Evolutionary conservation across 192 early-diverging fungal species (phyloP).

Genomic region (Dimargaris cristalligena): DNA sequence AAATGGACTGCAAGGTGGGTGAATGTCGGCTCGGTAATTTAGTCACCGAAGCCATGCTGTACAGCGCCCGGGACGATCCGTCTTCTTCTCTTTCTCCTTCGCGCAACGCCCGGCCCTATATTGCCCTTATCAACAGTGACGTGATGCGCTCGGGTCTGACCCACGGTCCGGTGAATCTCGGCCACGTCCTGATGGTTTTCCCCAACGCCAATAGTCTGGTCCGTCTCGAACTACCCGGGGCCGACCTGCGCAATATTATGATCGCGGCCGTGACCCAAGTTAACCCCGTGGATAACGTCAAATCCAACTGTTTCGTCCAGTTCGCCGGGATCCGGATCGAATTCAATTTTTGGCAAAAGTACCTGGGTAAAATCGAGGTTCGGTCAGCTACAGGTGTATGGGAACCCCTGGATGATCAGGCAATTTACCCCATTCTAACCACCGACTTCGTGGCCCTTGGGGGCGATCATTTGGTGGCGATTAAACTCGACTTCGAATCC

Average conservation of each 20-base stretch:
- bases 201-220: conserved; percentile 47
- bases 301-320: conserved; percentile 35
- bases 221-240: conserved; percentile 29
- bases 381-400: not conserved
- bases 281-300: conserved; percentile 15
- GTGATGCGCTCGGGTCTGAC: conserved; percentile 36
- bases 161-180: conserved; percentile 32
- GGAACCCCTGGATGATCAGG: not conserved
- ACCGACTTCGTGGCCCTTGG: conserved; percentile 4
- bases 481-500: not conserved
- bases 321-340: conserved; percentile 33
- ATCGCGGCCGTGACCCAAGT: conserved; percentile 20
- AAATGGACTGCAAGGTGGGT: conserved; percentile 18
- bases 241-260: conserved; percentile 30
- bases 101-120: not conserved
- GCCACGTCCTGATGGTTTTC: conserved; percentile 33
- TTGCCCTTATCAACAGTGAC: conserved; percentile 47
- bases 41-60: conserved; percentile 45
- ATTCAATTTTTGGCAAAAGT: conserved; percentile 3
- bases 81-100: not conserved
- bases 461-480: conserved; percentile 4
- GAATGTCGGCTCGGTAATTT: conserved; percentile 49
- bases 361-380: not conserved
- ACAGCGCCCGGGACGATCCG: conserved; percentile 13
- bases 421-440: not conserved